A percentile compares a stretch with the other conserved stretches of the same genome.
These are phyloP conservation scores for Escallonia herrerae DNA, from an alignment of 129 eudicot genomes.

Conservation along the genomic window DNA sequence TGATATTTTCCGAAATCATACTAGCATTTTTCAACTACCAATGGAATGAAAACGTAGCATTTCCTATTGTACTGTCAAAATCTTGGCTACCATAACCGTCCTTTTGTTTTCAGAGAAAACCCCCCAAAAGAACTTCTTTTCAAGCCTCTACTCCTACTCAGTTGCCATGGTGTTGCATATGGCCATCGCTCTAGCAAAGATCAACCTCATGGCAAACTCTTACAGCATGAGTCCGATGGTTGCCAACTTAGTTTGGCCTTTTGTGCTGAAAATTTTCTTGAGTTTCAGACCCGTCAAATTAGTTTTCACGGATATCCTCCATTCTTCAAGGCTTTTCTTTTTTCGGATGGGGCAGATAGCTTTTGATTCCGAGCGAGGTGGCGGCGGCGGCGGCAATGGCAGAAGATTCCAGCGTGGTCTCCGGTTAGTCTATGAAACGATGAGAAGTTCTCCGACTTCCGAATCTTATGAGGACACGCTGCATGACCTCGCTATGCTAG, in stretches of 20 bases:
- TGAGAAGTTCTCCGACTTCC: constrained; percentile 6
- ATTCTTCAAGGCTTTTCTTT: constrained; percentile 36
- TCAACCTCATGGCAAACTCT: constrained; percentile 21
- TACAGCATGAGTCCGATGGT: constrained; percentile 22
- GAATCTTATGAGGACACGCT: constrained; percentile 19
- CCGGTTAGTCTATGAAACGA: constrained; percentile 22
- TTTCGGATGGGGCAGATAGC: constrained; percentile 34
- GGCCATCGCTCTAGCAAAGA: constrained; percentile 29
- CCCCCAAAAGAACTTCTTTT: not conserved
- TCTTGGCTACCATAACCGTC: too few species aligned
- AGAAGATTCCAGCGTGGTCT: constrained; percentile 25
- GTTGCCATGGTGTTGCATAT: constrained; percentile 23
- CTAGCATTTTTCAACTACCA: not conserved
- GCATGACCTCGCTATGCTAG: constrained; percentile 30
- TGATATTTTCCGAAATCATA: too few species aligned
- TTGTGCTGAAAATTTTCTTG: constrained; percentile 29
- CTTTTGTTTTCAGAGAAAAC: not conserved
- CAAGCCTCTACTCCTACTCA: not conserved
- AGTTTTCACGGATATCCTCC: constrained; percentile 5
- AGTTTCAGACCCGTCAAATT: constrained; percentile 30
- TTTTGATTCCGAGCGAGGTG: constrained; percentile 2
- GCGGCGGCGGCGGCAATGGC: not conserved
- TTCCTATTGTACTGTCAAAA: not conserved
- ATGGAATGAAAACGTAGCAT: not conserved
- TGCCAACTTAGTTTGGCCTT: constrained; percentile 40